Conservation (phyloP, 1,284 basidiomycete species). For the Rhodotorula sp. region DNA sequence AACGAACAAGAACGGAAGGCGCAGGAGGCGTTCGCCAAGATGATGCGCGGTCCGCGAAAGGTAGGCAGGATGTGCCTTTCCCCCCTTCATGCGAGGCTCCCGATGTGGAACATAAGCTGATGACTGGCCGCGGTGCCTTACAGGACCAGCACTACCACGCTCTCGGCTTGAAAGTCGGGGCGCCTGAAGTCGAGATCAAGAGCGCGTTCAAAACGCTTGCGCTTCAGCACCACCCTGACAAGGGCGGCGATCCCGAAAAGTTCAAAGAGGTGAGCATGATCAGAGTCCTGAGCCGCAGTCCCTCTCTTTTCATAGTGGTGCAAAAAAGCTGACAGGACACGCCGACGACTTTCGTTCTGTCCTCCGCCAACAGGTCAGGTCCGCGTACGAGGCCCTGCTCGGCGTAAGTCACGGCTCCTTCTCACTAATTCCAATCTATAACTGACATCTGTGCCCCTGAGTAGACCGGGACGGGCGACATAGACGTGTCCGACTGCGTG, state of each 20-base stretch:
- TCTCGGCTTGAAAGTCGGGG: neutral
- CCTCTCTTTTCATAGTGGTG: too few species aligned
- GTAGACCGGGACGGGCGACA: too few species aligned
- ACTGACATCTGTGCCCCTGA: too few species aligned
- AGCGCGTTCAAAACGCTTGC: neutral
- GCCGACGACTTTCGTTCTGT: too few species aligned
- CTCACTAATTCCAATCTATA: too few species aligned
- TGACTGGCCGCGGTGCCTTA: neutral
- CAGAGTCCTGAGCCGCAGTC: neutral
- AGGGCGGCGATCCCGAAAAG: neutral
- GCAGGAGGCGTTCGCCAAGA: neutral
- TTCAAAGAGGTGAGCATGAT: neutral
- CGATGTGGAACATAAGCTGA: neutral
- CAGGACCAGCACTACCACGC: neutral
- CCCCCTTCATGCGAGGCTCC: neutral
- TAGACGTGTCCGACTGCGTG: too few species aligned
- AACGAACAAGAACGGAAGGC: neutral
- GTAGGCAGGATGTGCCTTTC: too few species aligned
- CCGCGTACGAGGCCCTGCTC: too few species aligned
- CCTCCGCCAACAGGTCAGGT: too few species aligned
- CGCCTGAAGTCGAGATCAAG: slow-evolving; percentile 3
- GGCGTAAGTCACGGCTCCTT: too few species aligned
- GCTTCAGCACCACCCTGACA: neutral
- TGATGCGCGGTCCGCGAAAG: too few species aligned
- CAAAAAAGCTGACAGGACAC: too few species aligned